Evolutionary conservation across 768 basidiomycete species (phyloP), one percentile per base, ranked within the genome.

Genomic region (Pisolithus microcarpus): DNA sequence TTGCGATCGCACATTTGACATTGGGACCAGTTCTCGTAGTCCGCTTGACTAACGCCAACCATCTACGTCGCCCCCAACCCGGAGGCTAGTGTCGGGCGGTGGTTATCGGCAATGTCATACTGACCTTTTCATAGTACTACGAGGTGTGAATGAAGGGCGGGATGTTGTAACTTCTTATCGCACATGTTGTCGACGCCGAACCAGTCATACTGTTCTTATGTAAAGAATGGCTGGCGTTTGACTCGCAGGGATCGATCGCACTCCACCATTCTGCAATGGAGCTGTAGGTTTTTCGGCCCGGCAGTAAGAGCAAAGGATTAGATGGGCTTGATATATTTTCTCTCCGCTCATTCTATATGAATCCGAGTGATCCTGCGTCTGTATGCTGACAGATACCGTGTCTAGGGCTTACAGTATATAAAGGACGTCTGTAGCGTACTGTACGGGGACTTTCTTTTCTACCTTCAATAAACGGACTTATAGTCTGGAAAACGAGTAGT

Each of bases 41-140:
- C 72, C 82, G 83, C 55, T 81, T 80, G 19, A 63, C 58, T 81
- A 85, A 21, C 82, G 81, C 82, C 82, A 84, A 0, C 79, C 79
- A 7, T 75, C 72, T 67, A 86, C 9, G 77, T 80, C 18, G 79
- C 65, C n/a, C n/a, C 79, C 78, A 1, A 85, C 82, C 69, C 79
- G 34, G 26, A 26, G 23, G 23, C 4, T 21, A 21, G 7, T n/a
- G 21, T 15, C 18, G n/a, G n/a, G 21, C 21, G 21, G 21, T 23
- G 21, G 34, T 19, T 7, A 5, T 43, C 30, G 7, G 13, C n/a
- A 28, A 18, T 23, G 24, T 38, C 16, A 7, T 19, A 21, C 56
- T 18, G 38, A 64, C 64, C 64, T 64, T 62, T 38, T 52, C 66
- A 9, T 65, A 65, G 48, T 64, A 66, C 64, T 66, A 31, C 8